Conservation (phyloP, 73 alveolate species). For the Stentor coeruleus region DNA sequence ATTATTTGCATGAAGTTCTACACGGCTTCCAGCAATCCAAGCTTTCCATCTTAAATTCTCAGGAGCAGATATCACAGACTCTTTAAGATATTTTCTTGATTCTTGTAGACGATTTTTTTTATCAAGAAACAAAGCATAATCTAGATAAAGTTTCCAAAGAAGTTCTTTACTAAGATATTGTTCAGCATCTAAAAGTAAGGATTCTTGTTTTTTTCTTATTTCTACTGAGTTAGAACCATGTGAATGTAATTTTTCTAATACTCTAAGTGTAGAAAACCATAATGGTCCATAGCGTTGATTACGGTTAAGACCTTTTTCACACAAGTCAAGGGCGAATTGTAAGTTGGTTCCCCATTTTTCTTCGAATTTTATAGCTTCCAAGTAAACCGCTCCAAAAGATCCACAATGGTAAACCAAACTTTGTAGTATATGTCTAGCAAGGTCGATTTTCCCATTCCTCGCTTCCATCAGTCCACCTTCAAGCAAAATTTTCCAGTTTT, state of each 20-base stretch:
- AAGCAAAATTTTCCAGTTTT: constrained; percentile 50
- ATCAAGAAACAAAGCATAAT: constrained; percentile 50
- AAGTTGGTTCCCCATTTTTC: constrained; percentile 39
- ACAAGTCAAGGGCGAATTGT: constrained; percentile 35
- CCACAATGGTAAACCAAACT: constrained; percentile 36
- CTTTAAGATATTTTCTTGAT: constrained; percentile 34
- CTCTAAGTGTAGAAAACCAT: constrained; percentile 54
- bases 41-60: constrained; percentile 63
- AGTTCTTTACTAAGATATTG: constrained; percentile 44
- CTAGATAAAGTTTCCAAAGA: constrained; percentile 53
- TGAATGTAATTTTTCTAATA: constrained; percentile 31
- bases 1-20: constrained; percentile 41
- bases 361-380: constrained; percentile 33
- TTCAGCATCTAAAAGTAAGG: constrained; percentile 28
- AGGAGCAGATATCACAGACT: constrained; percentile 36
- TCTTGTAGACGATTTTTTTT: constrained; percentile 26
- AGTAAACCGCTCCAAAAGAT: constrained; percentile 42
- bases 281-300: constrained; percentile 51
- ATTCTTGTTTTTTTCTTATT: constrained; percentile 20
- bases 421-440: constrained; percentile 43
- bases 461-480: constrained; percentile 67
- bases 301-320: constrained; percentile 51
- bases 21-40: constrained; percentile 49
- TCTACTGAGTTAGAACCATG: background rate
- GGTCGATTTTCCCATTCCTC: constrained; percentile 45